Evolutionary conservation across 805 yeast species (phyloP), one percentile per base, ranked within the genome.

Genomic region (Starmerella floris): DNA sequence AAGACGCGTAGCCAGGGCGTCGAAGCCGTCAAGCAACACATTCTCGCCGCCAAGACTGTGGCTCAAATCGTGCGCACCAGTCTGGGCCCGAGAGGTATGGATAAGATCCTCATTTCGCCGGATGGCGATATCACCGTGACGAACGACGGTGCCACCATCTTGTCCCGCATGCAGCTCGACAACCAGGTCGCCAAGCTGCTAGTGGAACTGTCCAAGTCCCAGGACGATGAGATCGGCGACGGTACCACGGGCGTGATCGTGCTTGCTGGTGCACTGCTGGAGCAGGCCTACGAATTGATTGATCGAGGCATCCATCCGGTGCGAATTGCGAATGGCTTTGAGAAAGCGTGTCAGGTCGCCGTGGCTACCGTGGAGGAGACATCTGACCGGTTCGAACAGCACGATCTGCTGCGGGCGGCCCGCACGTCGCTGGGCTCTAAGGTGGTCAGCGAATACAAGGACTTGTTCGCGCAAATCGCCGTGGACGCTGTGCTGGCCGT

Each of bases 171-270:
- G 95, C 94, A 91, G 61, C 70, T 91, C 51, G 94, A 85, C 53
- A 87, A 82, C 62, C 94, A 91, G 65, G 85, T 91, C 54, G 99
- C 98, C 52, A 91, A 91, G 64, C 69, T 91, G 48, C 68, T 91
- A 57, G 99, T 91, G 17, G 95, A 93, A 64, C 72, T 91, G 51
- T 81, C 95, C 25, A 82, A 75, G 61, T 83, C 95, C 23, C 98
- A 88, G 68, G 98, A 88, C 62, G 95, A 91, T 61, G 97, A 88
- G 65, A 84, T 88, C 60, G 98, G 98, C 43, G 98, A 88, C 62
- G 98, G 98, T 58, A 91, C 99, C 23, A 91, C 99, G 4, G 97
- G 97, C 59, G 99, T 91, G 23, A 97, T 91, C 41, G 97, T 91
- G 2, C 68, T 91, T 40, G 97, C 98, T 1, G 82, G 95, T 52